These are phyloP conservation scores for Apiospora arundinis DNA, from an alignment of 2,329 filamentous ascomycete species.

Conservation along the genomic window DNA sequence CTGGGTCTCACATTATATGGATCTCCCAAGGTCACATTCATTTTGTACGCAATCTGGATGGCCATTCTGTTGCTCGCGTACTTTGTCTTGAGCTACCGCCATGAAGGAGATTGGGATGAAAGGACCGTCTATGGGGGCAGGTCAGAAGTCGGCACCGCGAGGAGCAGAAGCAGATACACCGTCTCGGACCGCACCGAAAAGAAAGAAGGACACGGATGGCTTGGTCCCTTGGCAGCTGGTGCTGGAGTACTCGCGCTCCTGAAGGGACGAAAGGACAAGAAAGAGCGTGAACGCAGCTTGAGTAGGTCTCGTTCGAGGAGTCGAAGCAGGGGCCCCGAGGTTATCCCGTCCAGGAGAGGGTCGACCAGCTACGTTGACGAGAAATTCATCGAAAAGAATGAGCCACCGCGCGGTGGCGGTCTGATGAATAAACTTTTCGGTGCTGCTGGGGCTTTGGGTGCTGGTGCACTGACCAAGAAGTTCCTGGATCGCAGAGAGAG, in stretches of 20 bases:
- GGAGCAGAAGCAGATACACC: slow-evolving; percentile 36
- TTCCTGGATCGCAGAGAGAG: slow-evolving; percentile 60
- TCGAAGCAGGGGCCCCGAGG: slow-evolving; percentile 50
- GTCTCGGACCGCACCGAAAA: slow-evolving; percentile 50
- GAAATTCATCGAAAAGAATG: slow-evolving; percentile 63
- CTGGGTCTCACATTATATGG: slow-evolving; percentile 92
- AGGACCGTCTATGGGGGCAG: slow-evolving; percentile 62
- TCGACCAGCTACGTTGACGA: slow-evolving; percentile 69
- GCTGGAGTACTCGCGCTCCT: slow-evolving; percentile 56
- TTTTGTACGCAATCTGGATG: slow-evolving; percentile 83
- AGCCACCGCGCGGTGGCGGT: slow-evolving; percentile 54
- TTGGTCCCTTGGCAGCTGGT: slow-evolving; percentile 60
- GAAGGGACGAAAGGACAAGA: slow-evolving; percentile 50
- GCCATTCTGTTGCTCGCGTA: slow-evolving; percentile 75
- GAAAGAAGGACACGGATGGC: slow-evolving; percentile 48
- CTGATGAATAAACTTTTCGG: slow-evolving; percentile 67
- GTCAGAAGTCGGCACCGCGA: slow-evolving; percentile 47
- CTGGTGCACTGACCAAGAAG: slow-evolving; percentile 65
- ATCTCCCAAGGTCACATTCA: slow-evolving; percentile 83
- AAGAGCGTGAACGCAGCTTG: slow-evolving; percentile 46
- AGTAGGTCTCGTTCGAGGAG: slow-evolving; percentile 43
- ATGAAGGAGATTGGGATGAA: slow-evolving; percentile 58
- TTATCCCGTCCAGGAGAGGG: slow-evolving; percentile 56
- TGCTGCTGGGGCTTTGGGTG: slow-evolving; percentile 55
- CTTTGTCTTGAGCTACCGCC: slow-evolving; percentile 78